Conservation (phyloP, 1,284 basidiomycete species). For the Marasmius tenuissimus region DNA sequence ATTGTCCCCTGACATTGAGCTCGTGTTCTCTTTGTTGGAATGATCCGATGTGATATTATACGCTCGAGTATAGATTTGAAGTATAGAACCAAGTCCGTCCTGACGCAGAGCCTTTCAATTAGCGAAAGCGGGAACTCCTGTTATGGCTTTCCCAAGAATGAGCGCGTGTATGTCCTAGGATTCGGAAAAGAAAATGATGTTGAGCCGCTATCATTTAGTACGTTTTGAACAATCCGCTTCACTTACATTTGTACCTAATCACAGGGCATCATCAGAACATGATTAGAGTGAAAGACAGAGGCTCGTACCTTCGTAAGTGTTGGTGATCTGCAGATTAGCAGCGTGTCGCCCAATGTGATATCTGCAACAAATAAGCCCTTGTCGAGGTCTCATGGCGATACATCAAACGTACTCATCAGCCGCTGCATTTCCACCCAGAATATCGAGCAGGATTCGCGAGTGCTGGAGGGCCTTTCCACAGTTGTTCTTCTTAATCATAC, state of each 20-base stretch:
- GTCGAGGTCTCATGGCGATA: neutral
- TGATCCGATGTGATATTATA: neutral
- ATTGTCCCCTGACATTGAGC: neutral
- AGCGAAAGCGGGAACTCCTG: slow-evolving; percentile 81
- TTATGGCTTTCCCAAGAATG: slow-evolving; percentile 90
- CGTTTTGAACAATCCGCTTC: neutral
- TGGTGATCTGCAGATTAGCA: slow-evolving; percentile 88
- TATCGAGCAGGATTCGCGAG: slow-evolving; percentile 78
- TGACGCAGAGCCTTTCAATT: slow-evolving; percentile 34
- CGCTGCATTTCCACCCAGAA: slow-evolving; percentile 89
- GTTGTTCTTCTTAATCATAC: slow-evolving; percentile 94
- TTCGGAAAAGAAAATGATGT: slow-evolving; percentile 6
- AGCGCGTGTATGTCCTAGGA: slow-evolving; percentile 80
- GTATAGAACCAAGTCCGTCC: neutral
- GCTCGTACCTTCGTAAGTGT: slow-evolving; percentile 84
- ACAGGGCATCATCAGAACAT: slow-evolving; percentile 9
- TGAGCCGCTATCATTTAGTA: neutral
- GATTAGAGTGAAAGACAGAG: slow-evolving; percentile 14
- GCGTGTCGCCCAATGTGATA: slow-evolving; percentile 91
- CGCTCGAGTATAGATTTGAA: neutral
- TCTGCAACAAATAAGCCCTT: slow-evolving; percentile 31
- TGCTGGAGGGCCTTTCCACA: slow-evolving; percentile 91
- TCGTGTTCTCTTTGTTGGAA: neutral
- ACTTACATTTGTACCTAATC: slow-evolving; percentile 53
- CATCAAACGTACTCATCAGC: slow-evolving; percentile 74